These are phyloP conservation scores for Monotropa hypopitys DNA, from an alignment of 179 eudicot species.

Conservation along the genomic window DNA sequence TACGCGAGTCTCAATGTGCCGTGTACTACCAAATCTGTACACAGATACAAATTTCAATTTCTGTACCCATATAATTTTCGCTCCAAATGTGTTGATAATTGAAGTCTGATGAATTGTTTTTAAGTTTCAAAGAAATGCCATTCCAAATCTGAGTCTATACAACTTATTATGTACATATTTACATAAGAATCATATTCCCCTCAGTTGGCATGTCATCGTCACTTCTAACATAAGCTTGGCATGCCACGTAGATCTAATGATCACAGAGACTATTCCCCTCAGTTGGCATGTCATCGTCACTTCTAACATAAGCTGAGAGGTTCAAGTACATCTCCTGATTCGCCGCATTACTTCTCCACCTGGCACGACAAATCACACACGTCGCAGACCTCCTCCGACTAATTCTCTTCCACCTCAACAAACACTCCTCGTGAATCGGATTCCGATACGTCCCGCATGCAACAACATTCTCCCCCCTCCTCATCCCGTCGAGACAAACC, in stretches of 20 bases:
- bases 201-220: conserved; percentile 30
- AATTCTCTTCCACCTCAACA: conserved; percentile 62
- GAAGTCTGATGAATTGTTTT: too few relatives aligned
- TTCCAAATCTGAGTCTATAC: too few relatives aligned
- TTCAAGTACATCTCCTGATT: conserved; percentile 56
- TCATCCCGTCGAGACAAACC: conserved; percentile 79
- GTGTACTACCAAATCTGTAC: too few relatives aligned
- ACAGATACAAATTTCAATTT: too few relatives aligned
- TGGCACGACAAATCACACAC: conserved; percentile 76
- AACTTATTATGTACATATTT: too few relatives aligned
- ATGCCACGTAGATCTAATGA: too few relatives aligned
- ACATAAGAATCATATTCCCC: too few relatives aligned
- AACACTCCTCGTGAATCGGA: conserved; percentile 59
- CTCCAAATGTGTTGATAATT: too few relatives aligned
- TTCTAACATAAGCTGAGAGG: conserved; percentile 44
- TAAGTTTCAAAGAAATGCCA: too few relatives aligned
- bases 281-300: conserved; percentile 29
- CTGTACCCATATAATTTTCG: too few relatives aligned
- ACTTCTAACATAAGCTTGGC: conserved; percentile 35
- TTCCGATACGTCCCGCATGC: conserved; percentile 65
- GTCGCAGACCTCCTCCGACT: conserved; percentile 51
- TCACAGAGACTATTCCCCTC: background rate
- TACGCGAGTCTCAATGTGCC: too few relatives aligned
- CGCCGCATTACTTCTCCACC: conserved; percentile 42
- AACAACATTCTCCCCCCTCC: conserved; percentile 36